Evolutionary conservation across 2,329 filamentous ascomycete genomes (phyloP), one percentile per base, ranked within the genome.

Genomic region (Arachnopeziza araneosa): DNA sequence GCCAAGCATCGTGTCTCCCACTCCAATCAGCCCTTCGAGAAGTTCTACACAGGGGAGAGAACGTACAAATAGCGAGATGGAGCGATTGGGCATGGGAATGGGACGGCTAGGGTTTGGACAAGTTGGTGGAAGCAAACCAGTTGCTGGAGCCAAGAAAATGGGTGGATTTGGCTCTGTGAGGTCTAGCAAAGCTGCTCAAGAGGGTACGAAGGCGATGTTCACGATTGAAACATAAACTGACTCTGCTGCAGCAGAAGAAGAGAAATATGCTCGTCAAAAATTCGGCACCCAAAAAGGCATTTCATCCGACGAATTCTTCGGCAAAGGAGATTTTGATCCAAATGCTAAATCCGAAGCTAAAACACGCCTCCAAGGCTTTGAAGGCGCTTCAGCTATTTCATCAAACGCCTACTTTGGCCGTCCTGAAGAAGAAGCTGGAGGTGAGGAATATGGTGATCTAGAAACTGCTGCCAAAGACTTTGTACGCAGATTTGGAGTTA

Each of bases 351-450:
- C 86, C 56, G 93, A 97, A 78, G 93, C 95, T 68, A 96, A 96
- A 79, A 81, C 82, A 24, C 86, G 95, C 50, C 83, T 99, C 57
- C 88, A 91, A 78, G 90, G 92, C 53, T 99, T 99, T 72, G 93
- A 98, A 76, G 92, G 95, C 52, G 93, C 95, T 12, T 88, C 87
- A 1, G 79, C 92, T 66, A 99, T 99, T 75, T 97, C 93, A 7
- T 96, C 91, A 60, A 99, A 98, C 75, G 91, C 91, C 58, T 99
- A 98, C 81, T 99, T 99, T 75, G 95, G 95, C 62, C 89, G 93
- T 56, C 88, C 91, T 1, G 95, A 99, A 72, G 89, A 93, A 24
- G 90, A 96, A 67, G 77, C 83, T 32, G 80, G 80, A 1, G 80
- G 76, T 10, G 90, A 93, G 64, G 91, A 91, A 51, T 97, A 96